Percentiles rank a stretch among this genome's conserved stretches.
These are phyloP conservation scores for Colletotrichum brevisporum DNA, from an alignment of 2,329 filamentous ascomycete genomes.

Conservation along the genomic window DNA sequence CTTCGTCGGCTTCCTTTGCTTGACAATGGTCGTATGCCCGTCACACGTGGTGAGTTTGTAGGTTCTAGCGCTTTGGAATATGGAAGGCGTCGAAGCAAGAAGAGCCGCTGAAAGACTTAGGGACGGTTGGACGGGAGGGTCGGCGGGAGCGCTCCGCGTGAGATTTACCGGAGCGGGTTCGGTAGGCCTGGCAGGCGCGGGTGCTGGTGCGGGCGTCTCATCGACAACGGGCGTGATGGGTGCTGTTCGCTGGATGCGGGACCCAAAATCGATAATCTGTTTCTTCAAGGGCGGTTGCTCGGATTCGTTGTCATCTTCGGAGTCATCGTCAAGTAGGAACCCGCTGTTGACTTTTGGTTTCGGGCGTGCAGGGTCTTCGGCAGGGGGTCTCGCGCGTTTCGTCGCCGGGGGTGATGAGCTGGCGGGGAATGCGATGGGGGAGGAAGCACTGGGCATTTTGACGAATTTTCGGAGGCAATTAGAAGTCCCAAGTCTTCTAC, in stretches of 20 bases:
- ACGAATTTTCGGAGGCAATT: not conserved
- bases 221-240: constrained; percentile 5
- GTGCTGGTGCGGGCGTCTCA: not conserved
- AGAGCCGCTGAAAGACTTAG: constrained; percentile 9
- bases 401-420: constrained; percentile 58
- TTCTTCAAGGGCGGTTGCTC: constrained; percentile 41
- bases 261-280: constrained; percentile 34
- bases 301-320: constrained; percentile 46
- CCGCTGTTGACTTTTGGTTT: constrained; percentile 54
- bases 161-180: not conserved
- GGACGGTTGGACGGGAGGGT: not conserved
- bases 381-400: constrained; percentile 55
- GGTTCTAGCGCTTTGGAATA: constrained; percentile 38
- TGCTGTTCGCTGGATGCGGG: constrained; percentile 20
- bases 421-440: constrained; percentile 68
- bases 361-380: constrained; percentile 47
- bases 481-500: not conserved
- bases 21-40: constrained; percentile 70
- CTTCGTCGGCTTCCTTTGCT: constrained; percentile 63
- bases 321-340: constrained; percentile 56
- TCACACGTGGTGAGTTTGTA: constrained; percentile 68
- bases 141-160: not conserved
- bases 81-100: constrained; percentile 42
- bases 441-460: constrained; percentile 72
- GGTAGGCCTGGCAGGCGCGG: constrained; percentile 1